Conservation (phyloP, 495 filamentous ascomycete species). For the Hypoxylon perforatum region DNA sequence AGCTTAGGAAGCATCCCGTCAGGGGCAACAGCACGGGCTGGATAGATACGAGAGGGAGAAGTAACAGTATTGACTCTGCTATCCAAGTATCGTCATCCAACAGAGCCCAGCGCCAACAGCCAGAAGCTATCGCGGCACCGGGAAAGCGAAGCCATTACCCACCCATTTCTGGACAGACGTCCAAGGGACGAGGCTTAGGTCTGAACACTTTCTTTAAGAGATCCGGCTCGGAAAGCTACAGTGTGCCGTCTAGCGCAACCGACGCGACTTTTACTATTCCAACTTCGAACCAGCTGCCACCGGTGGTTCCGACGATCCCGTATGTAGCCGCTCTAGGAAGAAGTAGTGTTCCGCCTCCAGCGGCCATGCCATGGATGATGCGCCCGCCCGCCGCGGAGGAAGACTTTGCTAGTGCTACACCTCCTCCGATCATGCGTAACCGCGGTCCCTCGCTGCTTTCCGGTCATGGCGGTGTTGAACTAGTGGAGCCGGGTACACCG, state of each 20-base stretch:
- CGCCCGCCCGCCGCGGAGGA: constrained; percentile 41
- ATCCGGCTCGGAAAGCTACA: constrained; percentile 40
- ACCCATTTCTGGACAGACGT: constrained; percentile 52
- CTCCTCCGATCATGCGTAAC: constrained; percentile 58
- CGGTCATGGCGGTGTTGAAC: constrained; percentile 33
- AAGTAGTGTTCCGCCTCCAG: constrained; percentile 42
- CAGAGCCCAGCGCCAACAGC: constrained; percentile 4
- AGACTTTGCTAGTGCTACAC: constrained; percentile 52
- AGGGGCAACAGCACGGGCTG: constrained; percentile 18
- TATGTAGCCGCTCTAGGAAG: constrained; percentile 28
- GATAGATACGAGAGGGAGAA: constrained; percentile 45
- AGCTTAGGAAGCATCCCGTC: constrained; percentile 41
- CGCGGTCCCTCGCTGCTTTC: constrained; percentile 38
- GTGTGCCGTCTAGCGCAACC: constrained; percentile 47
- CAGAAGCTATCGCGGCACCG: constrained; percentile 16
- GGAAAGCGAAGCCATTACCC: constrained; percentile 59
- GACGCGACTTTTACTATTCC: constrained; percentile 49
- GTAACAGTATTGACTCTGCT: constrained; percentile 51
- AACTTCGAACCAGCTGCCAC: constrained; percentile 25
- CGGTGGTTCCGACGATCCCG: constrained; percentile 8
- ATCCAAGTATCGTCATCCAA: constrained; percentile 7
- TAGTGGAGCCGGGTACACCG: constrained; percentile 15
- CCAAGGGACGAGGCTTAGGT: constrained; percentile 46
- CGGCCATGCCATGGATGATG: constrained; percentile 35
- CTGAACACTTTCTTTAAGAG: constrained; percentile 55